A percentile compares a stretch with the other conserved stretches of the same genome.
Evolutionary conservation across 2,329 filamentous ascomycete genomes (phyloP).

Genomic region (Helotiales sp.): DNA sequence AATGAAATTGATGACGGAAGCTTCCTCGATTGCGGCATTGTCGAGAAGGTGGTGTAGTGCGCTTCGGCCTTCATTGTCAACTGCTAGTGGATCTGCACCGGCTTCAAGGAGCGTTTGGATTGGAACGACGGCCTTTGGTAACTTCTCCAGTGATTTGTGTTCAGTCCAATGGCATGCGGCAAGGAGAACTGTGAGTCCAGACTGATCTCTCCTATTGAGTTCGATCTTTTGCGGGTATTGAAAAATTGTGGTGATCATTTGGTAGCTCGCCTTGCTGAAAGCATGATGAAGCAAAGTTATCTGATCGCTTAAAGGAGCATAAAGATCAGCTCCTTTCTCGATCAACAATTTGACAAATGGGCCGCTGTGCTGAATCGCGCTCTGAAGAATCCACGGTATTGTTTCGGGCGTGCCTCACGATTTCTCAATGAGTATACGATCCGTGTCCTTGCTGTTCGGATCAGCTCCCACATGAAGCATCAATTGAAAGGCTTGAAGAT

Average conservation of each 20-base stretch:
- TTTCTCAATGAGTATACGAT: background rate
- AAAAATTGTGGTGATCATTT: background rate
- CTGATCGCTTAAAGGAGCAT: background rate
- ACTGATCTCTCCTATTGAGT: background rate
- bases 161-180: background rate
- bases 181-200: background rate
- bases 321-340: background rate
- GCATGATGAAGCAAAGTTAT: background rate
- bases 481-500: background rate
- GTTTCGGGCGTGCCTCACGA: background rate
- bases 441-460: background rate
- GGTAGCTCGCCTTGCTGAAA: background rate
- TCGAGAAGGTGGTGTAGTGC: constrained; percentile 22
- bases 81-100: constrained; percentile 22
- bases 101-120: constrained; percentile 1
- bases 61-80: constrained; percentile 19
- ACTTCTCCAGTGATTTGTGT: background rate
- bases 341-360: background rate
- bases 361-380: background rate
- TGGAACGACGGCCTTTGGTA: background rate
- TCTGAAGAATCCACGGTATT: background rate
- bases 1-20: constrained; percentile 20
- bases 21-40: background rate
- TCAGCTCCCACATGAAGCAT: background rate
- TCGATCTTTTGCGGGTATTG: background rate